A percentile compares a stretch with the other conserved stretches of the same genome.
Conservation (phyloP, 495 filamentous ascomycete genomes). For the Neurospora terricola region DNA sequence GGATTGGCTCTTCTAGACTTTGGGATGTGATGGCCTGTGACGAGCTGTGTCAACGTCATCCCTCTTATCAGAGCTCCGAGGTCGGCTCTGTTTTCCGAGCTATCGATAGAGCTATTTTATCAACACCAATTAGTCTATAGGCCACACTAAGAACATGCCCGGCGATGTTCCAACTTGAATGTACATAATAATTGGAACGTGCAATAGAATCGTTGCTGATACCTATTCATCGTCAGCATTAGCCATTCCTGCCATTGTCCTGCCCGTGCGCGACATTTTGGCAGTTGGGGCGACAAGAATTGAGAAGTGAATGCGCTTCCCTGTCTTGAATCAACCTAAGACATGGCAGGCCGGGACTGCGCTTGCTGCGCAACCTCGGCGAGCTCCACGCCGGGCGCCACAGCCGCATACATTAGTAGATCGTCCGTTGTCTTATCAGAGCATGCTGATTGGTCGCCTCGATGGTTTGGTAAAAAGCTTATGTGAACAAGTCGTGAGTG, state of each 20-base stretch:
- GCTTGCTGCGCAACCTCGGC: background rate
- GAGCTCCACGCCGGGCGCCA: background rate
- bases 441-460: constrained; percentile 9
- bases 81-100: background rate
- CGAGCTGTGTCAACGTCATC: background rate
- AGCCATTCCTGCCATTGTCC: background rate
- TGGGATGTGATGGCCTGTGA: background rate
- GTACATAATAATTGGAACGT: background rate
- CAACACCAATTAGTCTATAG: background rate
- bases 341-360: background rate
- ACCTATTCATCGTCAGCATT: background rate
- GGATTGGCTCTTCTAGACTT: background rate
- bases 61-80: background rate
- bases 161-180: background rate
- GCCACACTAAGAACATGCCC: background rate
- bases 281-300: background rate
- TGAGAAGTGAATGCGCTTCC: background rate
- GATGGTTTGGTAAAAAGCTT: constrained; percentile 3
- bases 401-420: background rate
- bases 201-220: background rate
- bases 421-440: constrained; percentile 4
- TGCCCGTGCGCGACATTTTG: background rate
- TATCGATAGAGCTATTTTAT: background rate
- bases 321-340: background rate
- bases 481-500: background rate